phyloP scores from a whole-genome alignment of 2,329 filamentous ascomycete species.

The Fonsecaea monophora region DNA sequence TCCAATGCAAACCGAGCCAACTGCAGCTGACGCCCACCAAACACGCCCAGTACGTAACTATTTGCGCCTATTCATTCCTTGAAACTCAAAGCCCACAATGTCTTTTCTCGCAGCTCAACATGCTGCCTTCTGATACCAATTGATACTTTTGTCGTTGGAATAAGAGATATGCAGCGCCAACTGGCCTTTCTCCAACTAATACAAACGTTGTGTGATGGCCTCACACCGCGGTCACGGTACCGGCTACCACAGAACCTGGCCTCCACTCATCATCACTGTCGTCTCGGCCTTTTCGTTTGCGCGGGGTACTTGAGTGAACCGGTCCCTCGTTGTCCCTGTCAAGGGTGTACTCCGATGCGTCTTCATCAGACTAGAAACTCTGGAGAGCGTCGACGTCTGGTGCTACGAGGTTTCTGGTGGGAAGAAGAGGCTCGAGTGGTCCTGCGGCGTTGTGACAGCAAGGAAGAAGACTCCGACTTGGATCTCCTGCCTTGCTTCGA shows the following conservation, averaged over 20 bases:
- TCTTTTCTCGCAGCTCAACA: background rate
- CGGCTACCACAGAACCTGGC: constrained; percentile 6
- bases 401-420: background rate
- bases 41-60: background rate
- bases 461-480: background rate
- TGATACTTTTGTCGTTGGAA: background rate
- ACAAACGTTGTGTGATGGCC: constrained; percentile 15
- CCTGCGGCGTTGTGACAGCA: background rate
- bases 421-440: background rate
- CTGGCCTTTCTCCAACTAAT: background rate
- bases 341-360: constrained; percentile 4
- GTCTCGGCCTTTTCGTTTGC: constrained; percentile 20
- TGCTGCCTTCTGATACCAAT: background rate
- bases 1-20: constrained; percentile 17
- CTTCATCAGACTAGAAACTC: constrained; percentile 25
- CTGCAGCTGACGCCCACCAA: constrained; percentile 3
- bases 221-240: constrained; percentile 13
- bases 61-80: background rate
- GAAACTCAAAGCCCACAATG: background rate
- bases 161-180: background rate
- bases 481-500: constrained; percentile 27
- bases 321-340: constrained; percentile 14
- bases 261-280: constrained; percentile 28
- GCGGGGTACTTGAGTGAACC: background rate
- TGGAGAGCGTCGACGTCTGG: background rate